Evolutionary conservation across 371 early-diverging fungal species (phyloP).

Genomic region (Saksenaea oblongispora): DNA sequence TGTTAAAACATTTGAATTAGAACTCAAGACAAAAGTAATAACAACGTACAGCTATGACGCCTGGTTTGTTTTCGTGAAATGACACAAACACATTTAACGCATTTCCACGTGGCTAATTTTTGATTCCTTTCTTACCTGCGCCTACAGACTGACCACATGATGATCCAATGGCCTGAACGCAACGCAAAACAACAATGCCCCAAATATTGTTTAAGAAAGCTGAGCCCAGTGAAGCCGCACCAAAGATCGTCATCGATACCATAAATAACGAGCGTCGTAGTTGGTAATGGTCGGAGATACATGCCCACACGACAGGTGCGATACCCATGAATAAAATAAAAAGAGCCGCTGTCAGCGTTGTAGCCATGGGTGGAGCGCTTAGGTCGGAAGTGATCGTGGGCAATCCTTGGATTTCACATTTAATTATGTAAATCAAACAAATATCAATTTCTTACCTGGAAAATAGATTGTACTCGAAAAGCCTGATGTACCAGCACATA

Average conservation of each 20-base stretch:
- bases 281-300: constrained; percentile 58
- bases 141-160: constrained; percentile 67
- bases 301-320: constrained; percentile 57
- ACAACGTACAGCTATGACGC: not conserved
- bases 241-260: constrained; percentile 58
- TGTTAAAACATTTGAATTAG: not conserved
- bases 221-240: constrained; percentile 63
- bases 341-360: constrained; percentile 41
- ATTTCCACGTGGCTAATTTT: not conserved
- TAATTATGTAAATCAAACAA: not conserved
- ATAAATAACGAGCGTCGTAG: constrained; percentile 58
- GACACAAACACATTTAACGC: not conserved
- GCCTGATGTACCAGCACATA: constrained; percentile 27
- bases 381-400: constrained; percentile 10
- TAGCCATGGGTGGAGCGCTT: constrained; percentile 20
- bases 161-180: constrained; percentile 72
- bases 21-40: not conserved
- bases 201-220: constrained; percentile 62
- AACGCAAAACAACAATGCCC: constrained; percentile 63
- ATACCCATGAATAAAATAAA: constrained; percentile 50
- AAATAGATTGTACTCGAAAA: constrained; percentile 2
- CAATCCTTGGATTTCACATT: constrained; percentile 3
- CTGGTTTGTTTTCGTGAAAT: not conserved
- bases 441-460: not conserved
- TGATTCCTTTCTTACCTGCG: constrained; percentile 44